These are phyloP conservation scores for Bipolaris zeicola DNA, from an alignment of 2,329 filamentous ascomycete genomes.

Conservation along the genomic window DNA sequence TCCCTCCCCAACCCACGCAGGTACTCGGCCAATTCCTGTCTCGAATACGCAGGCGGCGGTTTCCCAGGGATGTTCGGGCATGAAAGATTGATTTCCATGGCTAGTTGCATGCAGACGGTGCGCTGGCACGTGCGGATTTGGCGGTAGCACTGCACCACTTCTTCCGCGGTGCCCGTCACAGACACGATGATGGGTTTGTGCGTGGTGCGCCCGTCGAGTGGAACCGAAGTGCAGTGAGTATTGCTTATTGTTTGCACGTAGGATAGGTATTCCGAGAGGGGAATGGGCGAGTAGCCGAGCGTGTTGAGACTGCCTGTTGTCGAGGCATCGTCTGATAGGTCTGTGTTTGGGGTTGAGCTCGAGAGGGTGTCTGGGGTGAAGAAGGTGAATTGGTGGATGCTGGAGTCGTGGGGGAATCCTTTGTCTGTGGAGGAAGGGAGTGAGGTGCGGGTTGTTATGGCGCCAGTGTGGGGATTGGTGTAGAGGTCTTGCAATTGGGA, in stretches of 20 bases:
- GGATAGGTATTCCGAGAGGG: conserved; percentile 63
- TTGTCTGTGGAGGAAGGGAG: conserved; percentile 52
- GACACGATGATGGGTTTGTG: conserved; percentile 71
- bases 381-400: conserved; percentile 68
- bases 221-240: conserved; percentile 1
- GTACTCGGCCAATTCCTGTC: conserved; percentile 59
- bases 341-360: conserved; percentile 24
- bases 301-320: conserved; percentile 63
- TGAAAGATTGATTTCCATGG: conserved; percentile 77
- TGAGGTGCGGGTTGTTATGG: conserved; percentile 75
- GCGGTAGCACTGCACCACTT: conserved; percentile 63
- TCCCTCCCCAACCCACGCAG: conserved; percentile 54
- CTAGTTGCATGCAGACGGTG: conserved; percentile 56
- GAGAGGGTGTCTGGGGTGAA: conserved; percentile 58
- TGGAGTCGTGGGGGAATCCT: conserved; percentile 67
- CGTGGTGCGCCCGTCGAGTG: not conserved
- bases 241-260: conserved; percentile 59
- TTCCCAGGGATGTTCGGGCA: conserved; percentile 75
- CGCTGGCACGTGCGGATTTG: conserved; percentile 51
- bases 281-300: conserved; percentile 72
- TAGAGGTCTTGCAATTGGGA: conserved; percentile 68
- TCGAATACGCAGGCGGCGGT: conserved; percentile 73
- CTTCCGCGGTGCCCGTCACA: conserved; percentile 67
- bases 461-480: conserved; percentile 67
- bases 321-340: conserved; percentile 26